Evolutionary conservation across 1,284 basidiomycete species (phyloP).

Genomic region (Caloboletus inedulis): DNA sequence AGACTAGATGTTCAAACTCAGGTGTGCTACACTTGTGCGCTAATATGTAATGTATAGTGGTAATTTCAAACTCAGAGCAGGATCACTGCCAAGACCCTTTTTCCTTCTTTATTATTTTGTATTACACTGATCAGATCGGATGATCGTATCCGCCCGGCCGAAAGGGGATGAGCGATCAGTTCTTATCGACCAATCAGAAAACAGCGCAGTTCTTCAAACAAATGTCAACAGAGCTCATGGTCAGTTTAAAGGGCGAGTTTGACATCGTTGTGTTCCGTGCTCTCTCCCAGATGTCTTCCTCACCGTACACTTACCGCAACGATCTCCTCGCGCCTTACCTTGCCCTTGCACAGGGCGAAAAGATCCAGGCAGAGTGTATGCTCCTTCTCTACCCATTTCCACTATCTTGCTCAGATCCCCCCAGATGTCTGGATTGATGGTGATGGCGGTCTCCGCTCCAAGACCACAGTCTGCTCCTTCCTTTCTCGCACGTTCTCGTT

Average conservation of each 20-base stretch:
- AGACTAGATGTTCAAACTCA: not conserved
- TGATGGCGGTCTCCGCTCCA: conserved; percentile 87
- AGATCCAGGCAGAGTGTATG: conserved; percentile 91
- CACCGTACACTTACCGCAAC: conserved; percentile 53
- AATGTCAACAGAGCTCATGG: conserved; percentile 20
- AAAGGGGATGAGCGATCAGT: not conserved
- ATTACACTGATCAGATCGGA: conserved; percentile 1
- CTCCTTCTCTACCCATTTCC: conserved; percentile 14
- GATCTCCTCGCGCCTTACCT: conserved; percentile 88
- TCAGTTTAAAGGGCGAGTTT: conserved; percentile 21
- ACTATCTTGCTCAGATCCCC: conserved; percentile 14
- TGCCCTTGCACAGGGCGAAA: conserved; percentile 79
- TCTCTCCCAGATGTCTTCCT: conserved; percentile 24
- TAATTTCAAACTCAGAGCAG: not conserved
- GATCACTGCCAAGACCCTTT: not conserved
- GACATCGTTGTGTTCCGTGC: not conserved
- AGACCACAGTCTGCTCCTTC: conserved; percentile 71
- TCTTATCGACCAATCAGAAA: conserved; percentile 35
- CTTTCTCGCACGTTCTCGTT: conserved; percentile 1
- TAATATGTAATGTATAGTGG: too few relatives aligned
- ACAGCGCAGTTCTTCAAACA: conserved; percentile 18
- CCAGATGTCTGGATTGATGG: conserved; percentile 96
- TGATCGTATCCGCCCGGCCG: not conserved
- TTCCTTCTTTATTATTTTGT: not conserved
- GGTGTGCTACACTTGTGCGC: not conserved